Conservation (phyloP, 2,329 filamentous ascomycete species). For the Calonectria naviculata region DNA sequence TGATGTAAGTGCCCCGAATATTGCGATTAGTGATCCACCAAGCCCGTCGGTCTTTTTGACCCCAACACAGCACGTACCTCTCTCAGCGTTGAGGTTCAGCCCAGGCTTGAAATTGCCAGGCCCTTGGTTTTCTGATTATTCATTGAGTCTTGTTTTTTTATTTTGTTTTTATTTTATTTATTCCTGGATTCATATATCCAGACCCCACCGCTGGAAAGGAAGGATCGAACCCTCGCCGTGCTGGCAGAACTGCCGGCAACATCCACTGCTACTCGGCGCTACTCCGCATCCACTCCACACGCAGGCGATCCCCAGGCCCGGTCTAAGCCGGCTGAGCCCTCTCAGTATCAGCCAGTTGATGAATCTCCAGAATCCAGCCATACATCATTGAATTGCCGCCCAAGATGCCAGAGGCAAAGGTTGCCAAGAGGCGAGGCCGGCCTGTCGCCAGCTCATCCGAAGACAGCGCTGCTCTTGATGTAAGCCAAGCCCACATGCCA, state of each 20-base stretch:
- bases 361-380: background rate
- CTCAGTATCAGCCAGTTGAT: background rate
- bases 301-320: background rate
- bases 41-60: background rate
- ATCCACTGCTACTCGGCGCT: no score
- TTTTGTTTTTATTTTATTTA: background rate
- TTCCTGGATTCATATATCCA: background rate
- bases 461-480: slow-evolving; percentile 41
- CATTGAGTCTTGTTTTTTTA: background rate
- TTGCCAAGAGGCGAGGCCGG: slow-evolving; percentile 34
- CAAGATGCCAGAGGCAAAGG: slow-evolving; percentile 2
- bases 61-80: background rate
- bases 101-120: background rate
- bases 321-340: background rate
- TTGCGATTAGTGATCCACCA: slow-evolving; percentile 23
- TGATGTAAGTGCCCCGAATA: slow-evolving; percentile 30
- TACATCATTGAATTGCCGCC: background rate
- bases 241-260: no score
- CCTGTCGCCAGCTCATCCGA: slow-evolving; percentile 29
- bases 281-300: background rate
- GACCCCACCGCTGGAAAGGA: background rate
- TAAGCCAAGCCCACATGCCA: slow-evolving; percentile 8
- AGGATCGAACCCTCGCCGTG: background rate
- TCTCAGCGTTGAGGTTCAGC: background rate
- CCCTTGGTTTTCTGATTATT: background rate